A percentile compares a stretch with the other conserved stretches of the same genome.
Evolutionary conservation across 257 asterid genomes (phyloP).

Genomic region (Cynanchum wilfordii): DNA sequence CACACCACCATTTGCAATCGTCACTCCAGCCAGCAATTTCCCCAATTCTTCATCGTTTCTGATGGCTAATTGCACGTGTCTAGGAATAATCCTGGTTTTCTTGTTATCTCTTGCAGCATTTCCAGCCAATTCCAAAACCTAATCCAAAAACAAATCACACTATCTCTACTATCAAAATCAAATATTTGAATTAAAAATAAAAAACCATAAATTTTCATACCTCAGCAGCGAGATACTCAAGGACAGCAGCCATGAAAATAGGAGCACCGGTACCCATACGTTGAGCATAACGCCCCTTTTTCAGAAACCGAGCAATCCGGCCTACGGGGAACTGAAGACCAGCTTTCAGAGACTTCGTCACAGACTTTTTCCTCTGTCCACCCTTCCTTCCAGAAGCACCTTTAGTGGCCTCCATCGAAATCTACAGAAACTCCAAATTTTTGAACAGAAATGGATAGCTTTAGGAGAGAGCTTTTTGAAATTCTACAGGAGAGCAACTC

Average conservation of each 20-base stretch:
- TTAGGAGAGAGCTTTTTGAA: neutral
- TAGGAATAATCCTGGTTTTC: slow-evolving; percentile 23
- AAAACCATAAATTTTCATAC: neutral
- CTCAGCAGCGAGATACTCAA: slow-evolving; percentile 34
- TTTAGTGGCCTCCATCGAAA: slow-evolving; percentile 17
- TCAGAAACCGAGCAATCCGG: slow-evolving; percentile 22
- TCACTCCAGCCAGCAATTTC: slow-evolving; percentile 23
- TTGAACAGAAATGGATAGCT: neutral
- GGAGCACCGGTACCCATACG: slow-evolving; percentile 30
- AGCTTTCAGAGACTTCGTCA: slow-evolving; percentile 24
- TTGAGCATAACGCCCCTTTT: slow-evolving; percentile 29
- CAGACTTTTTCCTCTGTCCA: slow-evolving; percentile 25
- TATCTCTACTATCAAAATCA: neutral
- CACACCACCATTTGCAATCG: slow-evolving; percentile 25
- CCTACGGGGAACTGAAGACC: slow-evolving; percentile 33
- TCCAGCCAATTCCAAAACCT: slow-evolving; percentile 33
- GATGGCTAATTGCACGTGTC: slow-evolving; percentile 23
- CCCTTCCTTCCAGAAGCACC: slow-evolving; percentile 30
- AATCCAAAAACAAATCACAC: neutral
- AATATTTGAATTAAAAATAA: neutral
- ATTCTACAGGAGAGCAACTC: neutral
- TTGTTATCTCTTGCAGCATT: slow-evolving; percentile 31
- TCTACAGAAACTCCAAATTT: neutral
- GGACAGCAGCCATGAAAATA: slow-evolving; percentile 27
- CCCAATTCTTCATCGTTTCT: slow-evolving; percentile 29